A percentile compares a stretch with the other conserved stretches of the same genome.
Evolutionary conservation across 345 rosid species (phyloP).

Genomic region (Schrenkiella parvula): DNA sequence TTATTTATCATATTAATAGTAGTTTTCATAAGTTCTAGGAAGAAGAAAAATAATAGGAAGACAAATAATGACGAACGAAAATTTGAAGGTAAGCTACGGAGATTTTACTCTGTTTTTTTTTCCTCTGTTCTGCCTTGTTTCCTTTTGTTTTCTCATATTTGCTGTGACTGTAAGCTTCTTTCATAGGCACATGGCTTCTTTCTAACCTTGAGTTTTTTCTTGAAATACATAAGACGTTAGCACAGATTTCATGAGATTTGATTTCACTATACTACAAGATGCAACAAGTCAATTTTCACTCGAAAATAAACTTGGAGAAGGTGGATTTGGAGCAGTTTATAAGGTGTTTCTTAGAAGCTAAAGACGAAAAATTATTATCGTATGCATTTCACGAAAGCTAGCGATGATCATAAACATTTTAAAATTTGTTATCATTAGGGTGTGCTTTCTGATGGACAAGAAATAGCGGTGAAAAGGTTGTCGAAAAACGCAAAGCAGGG

Average conservation of each 20-base stretch:
- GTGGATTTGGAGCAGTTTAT: constrained; percentile 36
- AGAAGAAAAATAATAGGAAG: neutral
- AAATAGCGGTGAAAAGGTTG: constrained; percentile 33
- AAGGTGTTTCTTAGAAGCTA: constrained; percentile 12
- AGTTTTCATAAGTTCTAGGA: neutral
- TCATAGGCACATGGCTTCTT: neutral
- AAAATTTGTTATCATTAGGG: constrained; percentile 4
- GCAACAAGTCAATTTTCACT: constrained; percentile 28
- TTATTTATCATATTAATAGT: neutral
- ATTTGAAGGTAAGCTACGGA: constrained; percentile 15
- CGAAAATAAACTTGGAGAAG: constrained; percentile 34
- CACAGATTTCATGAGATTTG: constrained; percentile 16
- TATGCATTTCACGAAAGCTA: neutral
- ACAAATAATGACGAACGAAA: neutral
- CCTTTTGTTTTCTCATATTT: constrained; percentile 1
- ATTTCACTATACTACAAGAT: constrained; percentile 22
- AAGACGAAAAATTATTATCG: neutral
- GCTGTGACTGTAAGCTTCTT: neutral
- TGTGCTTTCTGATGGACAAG: constrained; percentile 27
- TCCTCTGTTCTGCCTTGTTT: neutral
- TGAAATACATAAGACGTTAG: neutral
- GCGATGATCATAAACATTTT: neutral
- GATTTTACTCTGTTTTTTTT: neutral
- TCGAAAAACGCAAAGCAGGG: constrained; percentile 37
- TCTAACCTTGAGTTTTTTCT: neutral